A percentile compares a stretch with the other conserved stretches of the same genome.
These are phyloP conservation scores for Corynascus novoguineensis DNA, from an alignment of 495 filamentous ascomycete genomes.

Conservation along the genomic window DNA sequence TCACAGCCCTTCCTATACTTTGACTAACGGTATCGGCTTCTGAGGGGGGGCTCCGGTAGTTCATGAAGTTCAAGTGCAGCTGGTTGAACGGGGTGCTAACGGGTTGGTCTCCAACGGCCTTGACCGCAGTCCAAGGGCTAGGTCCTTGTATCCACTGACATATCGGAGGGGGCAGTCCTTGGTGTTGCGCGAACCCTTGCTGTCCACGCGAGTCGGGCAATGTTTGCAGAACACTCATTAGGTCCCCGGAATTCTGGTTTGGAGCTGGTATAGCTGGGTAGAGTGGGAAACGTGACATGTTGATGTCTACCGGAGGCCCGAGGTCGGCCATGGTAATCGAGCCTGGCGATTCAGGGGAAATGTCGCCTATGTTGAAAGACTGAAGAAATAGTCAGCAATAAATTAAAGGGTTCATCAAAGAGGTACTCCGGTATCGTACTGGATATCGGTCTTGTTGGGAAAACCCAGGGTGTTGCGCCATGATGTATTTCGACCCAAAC, in stretches of 20 bases:
- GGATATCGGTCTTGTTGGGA: constrained; percentile 8
- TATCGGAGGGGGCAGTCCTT: background rate
- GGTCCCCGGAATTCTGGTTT: background rate
- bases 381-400: background rate
- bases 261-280: constrained; percentile 3
- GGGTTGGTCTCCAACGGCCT: background rate
- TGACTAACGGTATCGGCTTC: constrained; percentile 52
- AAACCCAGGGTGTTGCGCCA: constrained; percentile 10
- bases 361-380: background rate
- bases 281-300: background rate
- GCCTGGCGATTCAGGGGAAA: constrained; percentile 12
- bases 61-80: background rate
- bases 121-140: background rate
- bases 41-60: constrained; percentile 38
- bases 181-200: background rate
- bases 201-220: background rate
- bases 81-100: background rate
- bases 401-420: background rate
- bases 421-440: constrained; percentile 1
- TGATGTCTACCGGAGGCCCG: background rate
- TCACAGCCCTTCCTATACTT: constrained; percentile 36
- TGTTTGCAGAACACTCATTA: background rate
- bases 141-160: constrained; percentile 8
- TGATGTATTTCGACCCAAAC: background rate
- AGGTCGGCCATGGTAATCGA: constrained; percentile 9